Base-by-base conservation (phyloP, 1,284 basidiomycete species). In the Taiwanofungus camphoratus region DNA sequence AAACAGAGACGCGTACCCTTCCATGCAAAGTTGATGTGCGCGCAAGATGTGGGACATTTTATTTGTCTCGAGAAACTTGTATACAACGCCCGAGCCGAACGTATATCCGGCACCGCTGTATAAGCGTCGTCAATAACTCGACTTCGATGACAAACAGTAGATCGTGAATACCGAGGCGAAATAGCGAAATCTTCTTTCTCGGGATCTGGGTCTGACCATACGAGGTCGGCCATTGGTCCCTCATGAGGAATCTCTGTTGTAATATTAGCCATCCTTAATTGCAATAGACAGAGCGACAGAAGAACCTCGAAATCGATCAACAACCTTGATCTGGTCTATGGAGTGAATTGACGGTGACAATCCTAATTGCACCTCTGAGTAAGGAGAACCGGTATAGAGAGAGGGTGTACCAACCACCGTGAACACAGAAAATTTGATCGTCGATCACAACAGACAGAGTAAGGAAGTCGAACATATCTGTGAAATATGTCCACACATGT, bases 381-480 rank as follows among this genome's bases (percentile, higher is more conserved):
- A 30, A 39, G 43, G 44, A 42, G 47, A 36, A 54, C 39, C 12
- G 9, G 36, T 38, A 39, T 38, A 40, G 20, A 44, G 30, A 36
- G 41, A 39, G 42, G 41, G 51, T 52, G 39, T 30, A 57, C 70
- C 45, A 55, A 87, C 92, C 95, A 54, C 95, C 95, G 58, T 99
- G 95, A 3, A 99, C 95, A 60, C 96, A 99, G 64, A 99, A 98
- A 73, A 99, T 98, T 59, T 86, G 87, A 71, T 99, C 92, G 69
- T 99, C 96, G 58, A 99, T 98, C 48, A 99, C 95, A 45, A 96
- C 94, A 27, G 90, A 93, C 39, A 99, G 73, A 5, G 96, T 99
- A 52, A 99, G 69, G 67, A 95, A 99, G 73, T 99, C 96, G 66
- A 99, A 99, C 96, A 99, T 98, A 70, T 99, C 96, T 48, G 96